Conservation (phyloP, 768 basidiomycete species). For the Rhodosporidiobolus odoratus region DNA sequence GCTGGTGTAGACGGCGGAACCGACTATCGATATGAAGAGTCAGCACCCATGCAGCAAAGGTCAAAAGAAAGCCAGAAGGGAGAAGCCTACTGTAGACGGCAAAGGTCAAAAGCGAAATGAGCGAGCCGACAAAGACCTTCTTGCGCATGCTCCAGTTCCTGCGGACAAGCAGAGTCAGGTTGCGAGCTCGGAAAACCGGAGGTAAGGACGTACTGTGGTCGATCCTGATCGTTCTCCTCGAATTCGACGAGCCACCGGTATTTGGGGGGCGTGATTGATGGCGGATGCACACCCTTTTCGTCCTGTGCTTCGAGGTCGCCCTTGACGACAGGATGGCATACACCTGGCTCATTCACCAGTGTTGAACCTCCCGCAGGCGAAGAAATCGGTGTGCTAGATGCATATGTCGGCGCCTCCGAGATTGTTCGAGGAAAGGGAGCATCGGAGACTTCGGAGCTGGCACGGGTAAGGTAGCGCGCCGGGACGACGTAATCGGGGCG, state of each 20-base stretch:
- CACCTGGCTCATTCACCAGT: slow-evolving; percentile 13
- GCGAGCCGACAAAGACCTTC: not conserved
- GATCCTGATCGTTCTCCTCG: slow-evolving; percentile 20
- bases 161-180: not conserved
- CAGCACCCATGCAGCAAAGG: not conserved
- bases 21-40: not conserved
- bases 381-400: not conserved
- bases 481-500: slow-evolving; percentile 10
- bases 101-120: slow-evolving; percentile 24
- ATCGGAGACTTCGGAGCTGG: not conserved
- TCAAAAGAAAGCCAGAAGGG: not conserved
- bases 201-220: not conserved
- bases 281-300: not conserved
- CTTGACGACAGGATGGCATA: slow-evolving; percentile 8
- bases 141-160: slow-evolving; percentile 14
- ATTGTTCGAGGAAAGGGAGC: not conserved
- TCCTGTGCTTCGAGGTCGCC: slow-evolving; percentile 13
- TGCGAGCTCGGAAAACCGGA: not conserved
- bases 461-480: not conserved
- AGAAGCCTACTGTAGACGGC: slow-evolving; percentile 27
- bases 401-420: slow-evolving; percentile 2
- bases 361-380: not conserved
- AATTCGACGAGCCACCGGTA: slow-evolving; percentile 37
- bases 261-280: not conserved
- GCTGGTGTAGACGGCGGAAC: slow-evolving; percentile 23